A percentile compares a stretch with the other conserved stretches of the same genome.
phyloP scores from a whole-genome alignment of 129 eudicot species.

The Artemisia tridentata region DNA sequence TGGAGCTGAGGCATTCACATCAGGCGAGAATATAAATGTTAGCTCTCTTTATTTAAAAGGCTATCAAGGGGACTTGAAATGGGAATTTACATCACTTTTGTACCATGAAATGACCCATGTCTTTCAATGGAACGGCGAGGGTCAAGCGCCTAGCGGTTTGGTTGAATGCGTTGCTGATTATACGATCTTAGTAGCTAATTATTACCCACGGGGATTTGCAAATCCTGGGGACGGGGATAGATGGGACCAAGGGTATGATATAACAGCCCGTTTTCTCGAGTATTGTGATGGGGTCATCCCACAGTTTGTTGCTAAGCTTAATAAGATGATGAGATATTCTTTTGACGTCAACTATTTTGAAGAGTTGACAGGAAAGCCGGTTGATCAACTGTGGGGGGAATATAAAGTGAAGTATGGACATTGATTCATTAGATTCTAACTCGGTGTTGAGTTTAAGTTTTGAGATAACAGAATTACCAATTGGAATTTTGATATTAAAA shows the following conservation, averaged over 20 bases:
- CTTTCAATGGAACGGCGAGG: conserved; percentile 36
- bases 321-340: conserved; percentile 21
- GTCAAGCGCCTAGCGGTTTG: neutral
- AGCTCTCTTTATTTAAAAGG: neutral
- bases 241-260: conserved; percentile 23
- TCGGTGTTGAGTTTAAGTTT: too few species aligned
- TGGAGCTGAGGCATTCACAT: neutral
- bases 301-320: conserved; percentile 11
- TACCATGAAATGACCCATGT: conserved; percentile 40
- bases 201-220: neutral
- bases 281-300: conserved; percentile 19
- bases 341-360: conserved; percentile 5
- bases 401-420: conserved; percentile 12
- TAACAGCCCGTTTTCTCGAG: conserved; percentile 30
- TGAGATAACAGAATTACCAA: too few species aligned
- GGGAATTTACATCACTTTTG: conserved; percentile 15
- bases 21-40: conserved; percentile 20
- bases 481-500: too few species aligned
- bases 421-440: too few species aligned
- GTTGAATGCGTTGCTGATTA: conserved; percentile 26
- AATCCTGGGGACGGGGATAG: neutral
- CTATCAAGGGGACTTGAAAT: conserved; percentile 10
- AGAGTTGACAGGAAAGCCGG: conserved; percentile 12
- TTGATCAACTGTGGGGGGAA: conserved; percentile 18
- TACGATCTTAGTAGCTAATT: neutral